Evolutionary conservation across 1,139 yeast species (phyloP).

Genomic region (Sugiyamaella sp.): DNA sequence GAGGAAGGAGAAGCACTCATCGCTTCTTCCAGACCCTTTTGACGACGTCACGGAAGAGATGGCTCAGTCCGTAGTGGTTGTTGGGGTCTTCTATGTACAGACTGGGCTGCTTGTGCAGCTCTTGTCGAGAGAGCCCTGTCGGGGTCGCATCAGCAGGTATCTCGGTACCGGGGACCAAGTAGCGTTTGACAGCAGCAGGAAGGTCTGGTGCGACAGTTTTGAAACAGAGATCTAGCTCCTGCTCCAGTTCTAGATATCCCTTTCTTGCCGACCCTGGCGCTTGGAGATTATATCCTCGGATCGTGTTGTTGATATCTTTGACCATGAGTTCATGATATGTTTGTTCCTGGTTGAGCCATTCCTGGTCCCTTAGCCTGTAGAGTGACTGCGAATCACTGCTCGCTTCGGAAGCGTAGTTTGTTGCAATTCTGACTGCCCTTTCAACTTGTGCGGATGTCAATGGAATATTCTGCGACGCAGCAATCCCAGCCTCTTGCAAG

Average conservation of each 20-base stretch:
- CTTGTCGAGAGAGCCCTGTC: slow-evolving; percentile 20
- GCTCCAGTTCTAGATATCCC: slow-evolving; percentile 56
- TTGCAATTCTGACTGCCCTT: slow-evolving; percentile 16
- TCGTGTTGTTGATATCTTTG: slow-evolving; percentile 55
- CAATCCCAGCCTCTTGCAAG: slow-evolving; percentile 22
- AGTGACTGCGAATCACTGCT: neutral
- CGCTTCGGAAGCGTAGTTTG: slow-evolving; percentile 9
- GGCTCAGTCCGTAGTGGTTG: slow-evolving; percentile 38
- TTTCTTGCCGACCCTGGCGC: slow-evolving; percentile 79
- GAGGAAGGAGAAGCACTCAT: too few species aligned
- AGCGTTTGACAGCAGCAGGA: slow-evolving; percentile 26
- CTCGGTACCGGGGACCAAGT: slow-evolving; percentile 24
- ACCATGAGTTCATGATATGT: slow-evolving; percentile 52
- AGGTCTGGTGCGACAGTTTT: slow-evolving; percentile 19
- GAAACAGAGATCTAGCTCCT: slow-evolving; percentile 49
- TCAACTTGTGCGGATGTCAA: neutral
- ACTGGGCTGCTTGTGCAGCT: slow-evolving; percentile 27
- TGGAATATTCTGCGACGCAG: neutral
- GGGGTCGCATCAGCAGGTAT: slow-evolving; percentile 18
- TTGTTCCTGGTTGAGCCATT: slow-evolving; percentile 48
- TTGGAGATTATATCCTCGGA: slow-evolving; percentile 76
- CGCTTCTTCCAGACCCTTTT: slow-evolving; percentile 5
- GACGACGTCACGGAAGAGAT: slow-evolving; percentile 34
- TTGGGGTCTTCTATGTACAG: slow-evolving; percentile 34
- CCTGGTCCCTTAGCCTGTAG: slow-evolving; percentile 23